Percentiles rank a stretch among this genome's conserved stretches.
Evolutionary conservation across 2,329 filamentous ascomycete species (phyloP).

Genomic region (Aspergillus floridensis): DNA sequence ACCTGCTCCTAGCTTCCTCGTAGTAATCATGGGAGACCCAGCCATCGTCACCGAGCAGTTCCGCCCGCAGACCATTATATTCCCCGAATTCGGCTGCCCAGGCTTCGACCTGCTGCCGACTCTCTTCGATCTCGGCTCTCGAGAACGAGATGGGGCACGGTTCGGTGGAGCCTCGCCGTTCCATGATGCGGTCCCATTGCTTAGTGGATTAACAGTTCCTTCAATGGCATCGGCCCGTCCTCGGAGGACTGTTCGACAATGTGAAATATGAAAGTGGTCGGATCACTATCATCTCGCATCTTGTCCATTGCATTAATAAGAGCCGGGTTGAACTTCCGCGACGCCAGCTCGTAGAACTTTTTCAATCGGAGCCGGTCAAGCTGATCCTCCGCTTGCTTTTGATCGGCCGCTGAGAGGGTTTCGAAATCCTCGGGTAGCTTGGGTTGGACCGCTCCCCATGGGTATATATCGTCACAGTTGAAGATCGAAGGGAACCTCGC

Average conservation of each 20-base stretch:
- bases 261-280: slow-evolving; percentile 23
- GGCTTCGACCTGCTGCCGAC: slow-evolving; percentile 14
- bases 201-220: slow-evolving; percentile 26
- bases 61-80: slow-evolving; percentile 17
- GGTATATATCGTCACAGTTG: slow-evolving; percentile 24
- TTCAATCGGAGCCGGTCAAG: slow-evolving; percentile 17
- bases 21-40: slow-evolving; percentile 28
- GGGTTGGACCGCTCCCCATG: slow-evolving; percentile 25
- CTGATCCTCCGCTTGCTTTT: slow-evolving; percentile 10
- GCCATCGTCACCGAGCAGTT: slow-evolving; percentile 23
- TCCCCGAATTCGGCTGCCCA: slow-evolving; percentile 23
- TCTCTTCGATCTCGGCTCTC: slow-evolving; percentile 17
- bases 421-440: slow-evolving; percentile 25
- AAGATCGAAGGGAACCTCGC: slow-evolving; percentile 25
- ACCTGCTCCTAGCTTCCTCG: slow-evolving; percentile 19
- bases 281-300: slow-evolving; percentile 20
- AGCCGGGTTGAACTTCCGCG: slow-evolving; percentile 23
- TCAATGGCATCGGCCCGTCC: slow-evolving; percentile 19
- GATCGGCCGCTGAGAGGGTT: slow-evolving; percentile 14
- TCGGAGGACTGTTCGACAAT: slow-evolving; percentile 17
- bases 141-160: slow-evolving; percentile 23
- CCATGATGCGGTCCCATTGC: slow-evolving; percentile 21
- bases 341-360: slow-evolving; percentile 25
- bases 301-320: slow-evolving; percentile 21
- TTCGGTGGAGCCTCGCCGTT: slow-evolving; percentile 6